phyloP scores from a whole-genome alignment of 2,329 filamentous ascomycete species.

The Pyricularia grisea region DNA sequence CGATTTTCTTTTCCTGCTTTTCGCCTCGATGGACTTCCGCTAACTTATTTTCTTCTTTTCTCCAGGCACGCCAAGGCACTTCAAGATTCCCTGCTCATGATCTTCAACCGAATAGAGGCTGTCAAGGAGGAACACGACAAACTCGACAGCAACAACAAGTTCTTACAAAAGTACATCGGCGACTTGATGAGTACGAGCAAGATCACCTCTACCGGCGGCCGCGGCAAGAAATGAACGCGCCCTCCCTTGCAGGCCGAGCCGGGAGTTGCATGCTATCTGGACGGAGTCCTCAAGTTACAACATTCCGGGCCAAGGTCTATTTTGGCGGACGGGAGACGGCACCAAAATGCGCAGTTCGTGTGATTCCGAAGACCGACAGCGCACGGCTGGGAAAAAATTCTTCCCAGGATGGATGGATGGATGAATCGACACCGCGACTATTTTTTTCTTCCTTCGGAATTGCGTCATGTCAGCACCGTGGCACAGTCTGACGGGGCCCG shows the following conservation, averaged over 20 bases:
- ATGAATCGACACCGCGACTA: too few relatives aligned
- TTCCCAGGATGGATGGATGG: too few relatives aligned
- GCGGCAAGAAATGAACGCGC: constrained; percentile 40
- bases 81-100: constrained; percentile 79
- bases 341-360: background rate
- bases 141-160: constrained; percentile 93
- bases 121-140: constrained; percentile 94
- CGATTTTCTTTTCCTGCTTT: background rate
- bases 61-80: constrained; percentile 76
- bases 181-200: constrained; percentile 85
- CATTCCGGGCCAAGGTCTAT: background rate
- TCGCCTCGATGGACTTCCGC: constrained; percentile 5
- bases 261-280: background rate
- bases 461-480: background rate
- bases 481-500: background rate
- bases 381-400: too few relatives aligned
- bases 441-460: background rate
- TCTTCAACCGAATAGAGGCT: constrained; percentile 89
- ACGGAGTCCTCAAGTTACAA: background rate
- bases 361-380: background rate
- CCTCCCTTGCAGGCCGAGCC: background rate
- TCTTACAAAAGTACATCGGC: constrained; percentile 95
- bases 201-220: constrained; percentile 47
- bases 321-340: background rate
- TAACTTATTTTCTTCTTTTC: background rate